Evolutionary conservation across 169 alveolate genomes (phyloP), one percentile per base, ranked within the genome.

Genomic region (Pseudocohnilembus persalinus): DNA sequence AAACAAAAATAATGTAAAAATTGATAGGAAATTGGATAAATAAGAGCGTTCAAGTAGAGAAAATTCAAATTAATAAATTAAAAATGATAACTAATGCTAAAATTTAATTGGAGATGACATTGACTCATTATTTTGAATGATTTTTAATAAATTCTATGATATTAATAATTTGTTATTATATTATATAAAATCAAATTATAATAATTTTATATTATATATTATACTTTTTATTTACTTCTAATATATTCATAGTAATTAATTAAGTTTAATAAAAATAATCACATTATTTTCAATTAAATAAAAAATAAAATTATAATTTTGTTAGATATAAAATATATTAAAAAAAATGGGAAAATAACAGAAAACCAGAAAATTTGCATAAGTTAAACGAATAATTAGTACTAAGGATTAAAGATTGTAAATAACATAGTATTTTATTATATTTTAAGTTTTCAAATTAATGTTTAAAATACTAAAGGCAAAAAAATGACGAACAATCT

Each of bases 361-460:
- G 88, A 97, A 95, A 96, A 91, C 98, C 26, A 92, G 97, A 77
- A 97, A 98, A 95, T 98, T 97, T 89, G 98, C 98, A 31, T 92
- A 96, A 86, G 97, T 96, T 28, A 96, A 97, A 87, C 78, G 98
- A 32, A 94, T 96, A 76, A 88, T 98, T 82, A 92, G 92, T 76
- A 97, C 97, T 63, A 96, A 97, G 78, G 99, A 97, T 89, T 92
- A 93, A 30, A 88, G 97, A 88, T 79, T 91, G 64, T 79, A 87
- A 35, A 83, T 73, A 81, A 84, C 76, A 72, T 68, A 80, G 31
- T 31, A 29, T 25, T 31, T 11, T 29, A 76, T 87, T 81, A 49
- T 77, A 88, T 78, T 88, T 89, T 63, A 89, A 88, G 75, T 65
- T 77, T 74, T 83, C 81, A 63, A 85, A 88, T 74, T 73, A 85